These are phyloP conservation scores for Prunus salicina DNA, from an alignment of 306 rosid species.

Conservation along the genomic window DNA sequence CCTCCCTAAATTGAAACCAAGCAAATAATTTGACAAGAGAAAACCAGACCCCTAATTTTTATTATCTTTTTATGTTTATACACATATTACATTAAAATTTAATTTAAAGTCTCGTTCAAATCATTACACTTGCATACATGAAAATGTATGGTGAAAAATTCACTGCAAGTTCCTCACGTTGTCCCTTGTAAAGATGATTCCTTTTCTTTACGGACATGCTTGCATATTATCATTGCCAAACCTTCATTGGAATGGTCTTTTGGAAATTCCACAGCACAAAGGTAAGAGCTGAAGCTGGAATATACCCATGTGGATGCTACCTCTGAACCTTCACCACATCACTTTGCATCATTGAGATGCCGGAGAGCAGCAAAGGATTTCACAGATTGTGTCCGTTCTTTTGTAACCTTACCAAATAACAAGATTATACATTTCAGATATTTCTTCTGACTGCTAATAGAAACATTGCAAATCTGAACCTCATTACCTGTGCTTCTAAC, in stretches of 20 bases:
- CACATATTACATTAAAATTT: too few relatives aligned
- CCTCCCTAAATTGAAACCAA: too few relatives aligned
- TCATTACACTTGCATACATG: not conserved
- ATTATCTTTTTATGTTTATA: too few relatives aligned
- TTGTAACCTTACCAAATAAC: constrained; percentile 48
- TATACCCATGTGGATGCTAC: constrained; percentile 81
- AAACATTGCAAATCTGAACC: constrained; percentile 13
- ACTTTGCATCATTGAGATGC: constrained; percentile 34
- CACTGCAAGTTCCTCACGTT: constrained; percentile 13
- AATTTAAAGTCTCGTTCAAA: too few relatives aligned
- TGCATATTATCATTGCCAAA: constrained; percentile 19
- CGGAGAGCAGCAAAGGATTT: constrained; percentile 26
- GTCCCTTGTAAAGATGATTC: constrained; percentile 39
- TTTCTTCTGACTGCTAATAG: constrained; percentile 6
- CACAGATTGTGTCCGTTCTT: constrained; percentile 36
- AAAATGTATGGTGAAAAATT: not conserved
- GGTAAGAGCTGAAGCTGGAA: constrained; percentile 87
- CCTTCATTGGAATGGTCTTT: constrained; percentile 57
- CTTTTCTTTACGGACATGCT: constrained; percentile 47
- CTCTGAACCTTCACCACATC: constrained; percentile 51
- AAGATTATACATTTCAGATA: constrained; percentile 1
- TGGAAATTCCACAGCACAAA: constrained; percentile 78
- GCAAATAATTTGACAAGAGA: too few relatives aligned
- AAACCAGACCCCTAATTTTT: too few relatives aligned
- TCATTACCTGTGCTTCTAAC: constrained; percentile 82